Base-by-base conservation (phyloP, 768 basidiomycete species). In the Kwoniella newhampshirensis region DNA sequence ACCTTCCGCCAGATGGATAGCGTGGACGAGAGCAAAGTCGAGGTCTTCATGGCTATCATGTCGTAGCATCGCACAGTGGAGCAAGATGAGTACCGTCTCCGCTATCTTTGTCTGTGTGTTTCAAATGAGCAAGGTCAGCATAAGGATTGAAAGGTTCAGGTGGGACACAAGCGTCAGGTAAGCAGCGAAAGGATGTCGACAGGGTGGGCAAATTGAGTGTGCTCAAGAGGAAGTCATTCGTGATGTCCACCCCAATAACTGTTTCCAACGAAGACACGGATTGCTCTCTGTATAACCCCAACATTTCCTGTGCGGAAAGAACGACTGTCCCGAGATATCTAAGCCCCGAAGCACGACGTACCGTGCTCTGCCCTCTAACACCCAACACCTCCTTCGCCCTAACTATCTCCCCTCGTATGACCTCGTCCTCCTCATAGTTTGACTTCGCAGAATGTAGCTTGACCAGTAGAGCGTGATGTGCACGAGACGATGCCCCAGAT, bases 401-500 rank as follows among this genome's bases (percentile, higher is more conserved):
- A 15, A 47, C 30, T 17, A 67, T 39, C 50, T 63, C 58, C 20
- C 28, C 25, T 26, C 21, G 23, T 8, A 70, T 55, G 35, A 70
- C 56, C 23, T 56, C 58, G 8, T 70, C 64, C 21, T 65, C 62
- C 39, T 70, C 71, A 26, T 67, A 60, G 4, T 18, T 26, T 4
- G 62, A 67, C 17, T 13, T 23, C 12, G 66, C 64, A 23, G 54
- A 59, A 28, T 73, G 36, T 13, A 73, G 59, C 36, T 46, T 57
- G 18, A 62, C 64, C 15, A 73, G 41, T 35, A 68, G 51, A 18
- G 64, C 62, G 59, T 73, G 71, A 56, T 73, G 71, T 0, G 66
- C 52, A 43, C 71, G 21, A 7, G 68, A 73, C 25, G 63, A 63
- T 11, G 71, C 68, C 9, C 71, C 71, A 5, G 71, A 73, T 21